These are phyloP conservation scores for Rhodotorula sp. DNA, from an alignment of 1,284 basidiomycete genomes.

Conservation along the genomic window DNA sequence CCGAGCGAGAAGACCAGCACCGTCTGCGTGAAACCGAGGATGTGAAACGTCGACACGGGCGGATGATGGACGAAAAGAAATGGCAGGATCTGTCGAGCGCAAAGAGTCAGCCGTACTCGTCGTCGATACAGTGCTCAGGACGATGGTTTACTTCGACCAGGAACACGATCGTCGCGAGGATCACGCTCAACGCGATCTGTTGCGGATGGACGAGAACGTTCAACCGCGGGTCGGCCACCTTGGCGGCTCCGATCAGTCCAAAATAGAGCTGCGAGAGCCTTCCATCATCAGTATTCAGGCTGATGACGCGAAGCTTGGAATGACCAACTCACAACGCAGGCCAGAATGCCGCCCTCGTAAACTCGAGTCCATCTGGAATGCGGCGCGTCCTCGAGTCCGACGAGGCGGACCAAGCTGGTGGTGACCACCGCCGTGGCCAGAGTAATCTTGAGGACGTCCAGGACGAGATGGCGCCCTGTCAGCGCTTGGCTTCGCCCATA, in stretches of 20 bases:
- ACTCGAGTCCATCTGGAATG: slow-evolving; percentile 5
- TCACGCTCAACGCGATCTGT: slow-evolving; percentile 9
- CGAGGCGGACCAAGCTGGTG: not conserved
- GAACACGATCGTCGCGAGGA: not conserved
- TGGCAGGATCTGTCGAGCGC: slow-evolving; percentile 10
- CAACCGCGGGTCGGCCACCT: slow-evolving; percentile 5
- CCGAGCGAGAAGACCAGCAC: slow-evolving; percentile 7
- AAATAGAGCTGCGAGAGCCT: slow-evolving; percentile 12
- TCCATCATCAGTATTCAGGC: not conserved
- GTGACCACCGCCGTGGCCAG: not conserved
- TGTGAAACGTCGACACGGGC: not conserved
- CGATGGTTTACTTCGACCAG: not conserved
- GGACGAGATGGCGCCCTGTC: slow-evolving; percentile 6
- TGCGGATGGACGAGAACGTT: slow-evolving; percentile 8
- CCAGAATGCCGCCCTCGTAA: slow-evolving; percentile 18
- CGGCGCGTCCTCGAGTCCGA: not conserved
- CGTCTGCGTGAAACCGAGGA: slow-evolving; percentile 19
- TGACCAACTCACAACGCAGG: slow-evolving; percentile 1
- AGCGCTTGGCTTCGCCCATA: not conserved
- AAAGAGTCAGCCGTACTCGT: not conserved
- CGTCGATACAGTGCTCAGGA: rapidly evolving
- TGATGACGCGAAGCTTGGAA: rapidly evolving
- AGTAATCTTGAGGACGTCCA: slow-evolving; percentile 9
- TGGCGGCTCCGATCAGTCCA: slow-evolving; percentile 6
- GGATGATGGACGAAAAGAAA: slow-evolving; percentile 26